Base-by-base conservation (phyloP, 495 filamentous ascomycete species). In the Neurospora cerealis region DNA sequence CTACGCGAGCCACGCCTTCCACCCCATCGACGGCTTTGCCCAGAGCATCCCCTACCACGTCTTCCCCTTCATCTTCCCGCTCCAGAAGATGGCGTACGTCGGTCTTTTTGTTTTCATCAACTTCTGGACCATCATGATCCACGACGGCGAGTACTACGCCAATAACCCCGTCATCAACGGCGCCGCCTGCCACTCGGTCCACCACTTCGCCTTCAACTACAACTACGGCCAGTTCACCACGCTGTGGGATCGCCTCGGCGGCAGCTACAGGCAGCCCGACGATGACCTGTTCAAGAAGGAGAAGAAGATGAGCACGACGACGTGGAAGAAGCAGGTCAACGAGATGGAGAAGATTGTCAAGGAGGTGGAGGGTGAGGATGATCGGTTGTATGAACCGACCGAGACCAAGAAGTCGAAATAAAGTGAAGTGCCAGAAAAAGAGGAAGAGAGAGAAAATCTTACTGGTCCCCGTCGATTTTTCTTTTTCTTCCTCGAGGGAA, bases 201-300 rank as follows among this genome's bases (percentile, higher is more conserved):
- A 98, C 81, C 95, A 98, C 80, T 83, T 97, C n/a, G 96, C 96
- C 83, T 98, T 98, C 89, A 97, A 96, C 85, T 97, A 94, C 88
- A 98, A 97, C 85, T 98, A 97, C 76, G 95, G 96, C 73, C 95
- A 98, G 81, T 98, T 94, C 85, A 97, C 93, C 4, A 98, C 96
- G 6, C 83, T 97, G 40, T 98, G 95, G 95, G 95, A 98, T 79
- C 90, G 96, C 69, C 79, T 98, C 41, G 93, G 93, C 74, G 92
- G 92, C 70, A 96, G 91, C 83, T 98, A 97, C 85, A 87, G 94
- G 73, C 88, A 91, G 84, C 95, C 95, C 11, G 97, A 97, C 75
- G 88, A 89, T 73, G 93, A 93, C 78, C 86, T 97, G 73, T 98
- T 98, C 86, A 83, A 90, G 73, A 91, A 91, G 76, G 93, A 97